phyloP scores from a whole-genome alignment of 176 grass and related monocot genomes.

The Eremochloa ophiuroides region DNA sequence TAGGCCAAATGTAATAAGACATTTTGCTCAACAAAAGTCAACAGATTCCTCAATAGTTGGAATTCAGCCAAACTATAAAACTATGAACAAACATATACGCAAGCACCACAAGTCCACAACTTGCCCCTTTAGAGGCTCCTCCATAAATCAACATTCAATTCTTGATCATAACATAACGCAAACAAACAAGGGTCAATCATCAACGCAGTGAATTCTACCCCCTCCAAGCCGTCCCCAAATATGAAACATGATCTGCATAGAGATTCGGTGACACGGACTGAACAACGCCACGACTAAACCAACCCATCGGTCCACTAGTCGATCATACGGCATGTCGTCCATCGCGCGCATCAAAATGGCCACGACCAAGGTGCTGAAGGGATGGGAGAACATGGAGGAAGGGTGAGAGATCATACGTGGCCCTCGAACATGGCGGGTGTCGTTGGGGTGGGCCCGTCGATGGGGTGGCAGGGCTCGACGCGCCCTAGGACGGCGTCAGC shows the following conservation, averaged over 20 bases:
- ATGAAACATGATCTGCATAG: neutral
- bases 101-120: neutral
- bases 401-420: slow-evolving; percentile 37
- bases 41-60: neutral
- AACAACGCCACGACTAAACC: no score
- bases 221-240: neutral
- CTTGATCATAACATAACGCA: slow-evolving; percentile 1
- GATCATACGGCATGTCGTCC: neutral
- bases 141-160: neutral
- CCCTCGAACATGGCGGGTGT: slow-evolving; percentile 55
- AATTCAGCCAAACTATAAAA: neutral
- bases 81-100: neutral
- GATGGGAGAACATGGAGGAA: neutral
- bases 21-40: neutral
- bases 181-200: neutral
- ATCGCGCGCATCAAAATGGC: neutral
- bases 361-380: neutral
- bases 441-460: neutral
- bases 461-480: neutral
- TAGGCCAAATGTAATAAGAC: neutral
- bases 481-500: slow-evolving; percentile 8
- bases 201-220: neutral
- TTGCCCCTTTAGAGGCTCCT: neutral
- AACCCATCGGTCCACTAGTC: neutral
- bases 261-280: neutral